These are phyloP conservation scores for Dysphania ambrosioides DNA, from an alignment of 148 eudicot genomes.

Conservation along the genomic window DNA sequence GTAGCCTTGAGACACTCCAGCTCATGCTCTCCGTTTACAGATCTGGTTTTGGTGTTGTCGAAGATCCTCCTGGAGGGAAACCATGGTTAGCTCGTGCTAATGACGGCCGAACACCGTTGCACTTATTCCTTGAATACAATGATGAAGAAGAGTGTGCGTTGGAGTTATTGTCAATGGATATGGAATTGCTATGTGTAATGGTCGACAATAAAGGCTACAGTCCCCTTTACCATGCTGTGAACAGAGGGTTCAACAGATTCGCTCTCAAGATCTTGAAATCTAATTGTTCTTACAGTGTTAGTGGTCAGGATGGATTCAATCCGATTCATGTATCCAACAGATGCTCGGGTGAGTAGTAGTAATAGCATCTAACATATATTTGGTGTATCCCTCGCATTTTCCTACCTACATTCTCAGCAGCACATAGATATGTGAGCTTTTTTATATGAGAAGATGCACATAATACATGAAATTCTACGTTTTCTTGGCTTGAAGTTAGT, in stretches of 20 bases:
- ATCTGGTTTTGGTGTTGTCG: no score
- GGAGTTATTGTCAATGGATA: constrained; percentile 18
- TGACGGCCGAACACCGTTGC: background rate
- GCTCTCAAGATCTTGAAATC: constrained; percentile 14
- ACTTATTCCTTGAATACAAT: background rate
- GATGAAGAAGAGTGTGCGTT: constrained; percentile 5
- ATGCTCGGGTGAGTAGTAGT: constrained; percentile 12
- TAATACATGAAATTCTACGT: no score
- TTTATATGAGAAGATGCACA: no score
- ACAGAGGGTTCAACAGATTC: background rate
- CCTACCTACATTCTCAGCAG: no score
- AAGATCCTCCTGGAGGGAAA: background rate
- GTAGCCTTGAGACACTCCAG: background rate
- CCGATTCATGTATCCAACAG: background rate
- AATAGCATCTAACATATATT: no score
- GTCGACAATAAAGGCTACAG: background rate
- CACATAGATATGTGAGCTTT: no score
- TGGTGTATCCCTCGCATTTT: no score
- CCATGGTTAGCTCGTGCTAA: constrained; percentile 13
- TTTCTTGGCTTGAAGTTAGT: no score
- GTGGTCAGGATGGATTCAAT: background rate
- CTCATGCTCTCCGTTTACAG: background rate
- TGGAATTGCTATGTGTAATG: background rate
- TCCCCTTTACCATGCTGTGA: constrained; percentile 5
- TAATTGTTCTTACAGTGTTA: background rate